Base-by-base conservation (phyloP, 2,329 filamentous ascomycete species). In the Stagonosporopsis tanaceti region DNA sequence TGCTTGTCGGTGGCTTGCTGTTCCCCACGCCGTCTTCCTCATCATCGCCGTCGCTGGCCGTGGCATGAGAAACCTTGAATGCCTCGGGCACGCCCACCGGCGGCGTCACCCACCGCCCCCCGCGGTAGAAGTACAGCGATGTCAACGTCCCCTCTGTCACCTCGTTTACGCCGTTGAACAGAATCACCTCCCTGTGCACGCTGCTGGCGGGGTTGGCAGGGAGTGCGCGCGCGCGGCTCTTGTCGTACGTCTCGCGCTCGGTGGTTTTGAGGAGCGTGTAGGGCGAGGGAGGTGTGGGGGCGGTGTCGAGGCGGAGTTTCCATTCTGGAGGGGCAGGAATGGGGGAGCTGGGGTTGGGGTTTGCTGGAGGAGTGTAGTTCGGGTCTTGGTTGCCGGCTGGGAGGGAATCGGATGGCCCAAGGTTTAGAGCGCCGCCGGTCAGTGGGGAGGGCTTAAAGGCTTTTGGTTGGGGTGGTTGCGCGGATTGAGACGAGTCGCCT, bases 221-320 rank as follows among this genome's bases (percentile, higher is more conserved):
- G 45, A 94, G 86, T 0, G 84, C 85, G 14, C 91, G 83, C 25
- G 78, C 70, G 8, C 93, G 85, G 1, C 92, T 91, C 2, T 78
- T 79, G 42, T 90, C 85, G 74, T 98, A 98, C 72, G 87, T 81
- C 9, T 81, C 78, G 14, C 94, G 86, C 45, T 83, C 80, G 0
- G 91, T 95, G 0, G 94, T 98, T 76, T 99, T 98, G 79, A 90
- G 91, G 56, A 89, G 87, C 0, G 93, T 97, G 70, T 89, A 90
- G n/a, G 86, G 83, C 0, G 82, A 82, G 0, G 82, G 79, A 0
- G 72, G 67, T 0, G 83, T 89, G 3, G 78, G 68, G 27, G 77
- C 56, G 0, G 78, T 77, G 72, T 89, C 87, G 12, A 89, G 68
- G 14, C 78, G 75, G 15, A 89, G 66, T n/a, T 63, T 69, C 81